Evolutionary conservation across 2,329 filamentous ascomycete species (phyloP), one percentile per base, ranked within the genome.

Genomic region (Erysiphe pulchra): DNA sequence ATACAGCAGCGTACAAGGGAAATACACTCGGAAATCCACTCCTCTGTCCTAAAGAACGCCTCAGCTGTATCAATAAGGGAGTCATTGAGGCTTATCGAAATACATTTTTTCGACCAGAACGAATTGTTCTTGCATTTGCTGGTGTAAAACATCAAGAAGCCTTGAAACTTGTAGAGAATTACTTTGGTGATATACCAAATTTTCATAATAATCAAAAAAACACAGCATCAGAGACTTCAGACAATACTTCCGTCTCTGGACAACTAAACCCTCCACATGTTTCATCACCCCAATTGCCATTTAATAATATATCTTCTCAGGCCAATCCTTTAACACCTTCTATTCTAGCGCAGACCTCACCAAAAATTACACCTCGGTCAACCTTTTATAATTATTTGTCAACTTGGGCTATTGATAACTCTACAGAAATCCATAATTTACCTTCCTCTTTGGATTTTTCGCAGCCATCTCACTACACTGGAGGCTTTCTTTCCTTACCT

Each of bases 1-100:
- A 98, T 61, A 90, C 86, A 66, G 85, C 90, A 10, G 90, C 86
- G 2, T 98, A 83, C 64, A 90, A 85, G 65, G 81, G 90, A 59
- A 95, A 98, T 63, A 95, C 90, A 0, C 69, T 98, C 12, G 90
- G 90, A 34, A 92, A 95, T 61, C 90, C 90, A 4, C 62, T 98
- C 52, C 64, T 98, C 44, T 98, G 90, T 59, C 90, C 90, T 0
- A 74, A 80, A 57, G 87, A 95, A 55, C 69, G 86, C 44, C 64
- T 98, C 47, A 66, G 64, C 0, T 65, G 71, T 53, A 98, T 98
- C 55, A 70, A 85, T 57, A 73, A 72, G 53, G 63, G 68, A 28
- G 77, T 80, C 8, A 75, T 95, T 45, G 66, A 80, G 55, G 72
- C 76, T 49, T 98, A 98, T 59, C 67, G 87, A 36, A 71, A 79